These are phyloP conservation scores for Pycnococcus provasolii DNA, from an alignment of 139 green algal species.

Conservation along the genomic window DNA sequence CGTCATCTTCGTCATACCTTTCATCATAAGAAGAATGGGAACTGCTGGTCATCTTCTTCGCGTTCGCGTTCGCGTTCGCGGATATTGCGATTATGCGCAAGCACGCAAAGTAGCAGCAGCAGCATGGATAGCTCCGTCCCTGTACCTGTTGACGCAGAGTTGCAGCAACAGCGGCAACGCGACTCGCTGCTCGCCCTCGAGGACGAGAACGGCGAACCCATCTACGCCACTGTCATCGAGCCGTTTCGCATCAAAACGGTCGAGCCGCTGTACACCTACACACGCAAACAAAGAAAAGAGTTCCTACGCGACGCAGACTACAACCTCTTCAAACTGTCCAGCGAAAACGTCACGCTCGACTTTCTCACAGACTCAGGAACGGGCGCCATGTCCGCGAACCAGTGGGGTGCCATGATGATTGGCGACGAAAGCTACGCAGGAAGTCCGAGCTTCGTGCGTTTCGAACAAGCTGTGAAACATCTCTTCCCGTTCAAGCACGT, in stretches of 20 bases:
- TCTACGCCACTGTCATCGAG: background rate
- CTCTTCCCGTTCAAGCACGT: background rate
- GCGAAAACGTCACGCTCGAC: background rate
- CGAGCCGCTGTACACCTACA: background rate
- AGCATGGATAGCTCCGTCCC: too few relatives aligned
- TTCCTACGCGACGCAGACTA: background rate
- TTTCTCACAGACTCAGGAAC: background rate
- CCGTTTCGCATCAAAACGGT: constrained; percentile 1
- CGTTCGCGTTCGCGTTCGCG: too few relatives aligned
- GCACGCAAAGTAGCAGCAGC: too few relatives aligned
- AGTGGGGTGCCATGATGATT: background rate
- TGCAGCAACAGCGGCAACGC: too few relatives aligned
- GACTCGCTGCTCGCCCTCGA: too few relatives aligned
- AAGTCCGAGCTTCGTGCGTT: background rate
- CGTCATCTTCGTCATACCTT: too few relatives aligned
- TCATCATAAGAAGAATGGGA: too few relatives aligned
- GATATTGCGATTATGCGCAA: too few relatives aligned
- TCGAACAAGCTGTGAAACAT: background rate
- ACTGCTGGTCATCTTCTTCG: too few relatives aligned
- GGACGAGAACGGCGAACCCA: background rate
- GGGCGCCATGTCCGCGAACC: background rate
- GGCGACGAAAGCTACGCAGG: background rate
- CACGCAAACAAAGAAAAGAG: background rate
- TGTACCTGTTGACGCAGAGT: too few relatives aligned
- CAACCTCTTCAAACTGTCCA: background rate